These are phyloP conservation scores for Ocimum tenuiflorum DNA, from an alignment of 257 asterid genomes.

Conservation along the genomic window DNA sequence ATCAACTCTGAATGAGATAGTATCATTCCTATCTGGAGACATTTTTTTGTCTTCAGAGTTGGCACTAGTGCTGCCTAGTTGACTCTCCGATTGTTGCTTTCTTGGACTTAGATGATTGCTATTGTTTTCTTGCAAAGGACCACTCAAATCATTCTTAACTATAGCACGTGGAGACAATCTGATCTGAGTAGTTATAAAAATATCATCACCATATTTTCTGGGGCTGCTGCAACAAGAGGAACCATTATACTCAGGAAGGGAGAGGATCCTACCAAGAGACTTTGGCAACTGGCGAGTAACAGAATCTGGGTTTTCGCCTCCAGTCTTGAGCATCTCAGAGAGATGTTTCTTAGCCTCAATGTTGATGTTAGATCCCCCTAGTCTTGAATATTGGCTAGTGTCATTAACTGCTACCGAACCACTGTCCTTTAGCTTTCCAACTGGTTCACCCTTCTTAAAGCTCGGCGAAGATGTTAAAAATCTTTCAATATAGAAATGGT, in stretches of 20 bases:
- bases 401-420: slow-evolving; percentile 13
- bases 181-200: slow-evolving; percentile 35
- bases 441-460: slow-evolving; percentile 39
- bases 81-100: slow-evolving; percentile 29
- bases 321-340: slow-evolving; percentile 63
- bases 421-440: slow-evolving; percentile 19
- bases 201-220: slow-evolving; percentile 36
- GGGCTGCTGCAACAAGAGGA: slow-evolving; percentile 71
- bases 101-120: slow-evolving; percentile 28
- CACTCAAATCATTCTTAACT: slow-evolving; percentile 24
- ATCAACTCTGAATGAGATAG: slow-evolving; percentile 22
- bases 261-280: slow-evolving; percentile 74
- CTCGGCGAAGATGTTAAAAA: slow-evolving; percentile 46
- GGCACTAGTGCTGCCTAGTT: slow-evolving; percentile 20
- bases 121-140: slow-evolving; percentile 31
- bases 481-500: slow-evolving; percentile 74
- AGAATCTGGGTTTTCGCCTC: slow-evolving; percentile 36
- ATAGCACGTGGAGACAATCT: slow-evolving; percentile 38
- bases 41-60: slow-evolving; percentile 29
- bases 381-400: slow-evolving; percentile 23
- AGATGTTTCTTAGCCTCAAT: slow-evolving; percentile 89
- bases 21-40: slow-evolving; percentile 15
- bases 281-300: slow-evolving; percentile 38
- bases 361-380: slow-evolving; percentile 56
- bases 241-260: slow-evolving; percentile 53